Conservation (phyloP, 371 early-diverging fungal species). For the Haplosporangium sp. region DNA sequence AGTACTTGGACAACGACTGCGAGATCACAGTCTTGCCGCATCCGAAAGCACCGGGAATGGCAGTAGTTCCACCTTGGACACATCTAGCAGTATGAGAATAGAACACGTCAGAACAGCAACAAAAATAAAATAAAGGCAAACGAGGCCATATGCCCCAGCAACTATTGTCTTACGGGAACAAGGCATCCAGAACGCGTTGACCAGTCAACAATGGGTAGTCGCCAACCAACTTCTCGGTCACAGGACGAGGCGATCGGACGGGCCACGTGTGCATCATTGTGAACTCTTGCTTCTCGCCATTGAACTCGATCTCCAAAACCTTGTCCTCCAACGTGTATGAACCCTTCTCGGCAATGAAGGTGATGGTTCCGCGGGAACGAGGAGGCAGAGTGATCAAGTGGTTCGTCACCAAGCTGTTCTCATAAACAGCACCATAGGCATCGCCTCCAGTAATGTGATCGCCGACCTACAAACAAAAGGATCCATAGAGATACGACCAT, state of each 20-base stretch:
- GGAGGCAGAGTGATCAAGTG: conserved; percentile 98
- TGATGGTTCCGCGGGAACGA: conserved; percentile 94
- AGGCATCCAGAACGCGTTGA: conserved; percentile 98
- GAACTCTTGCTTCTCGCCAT: conserved; percentile 87
- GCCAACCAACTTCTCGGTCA: conserved; percentile 96
- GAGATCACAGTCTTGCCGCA: conserved; percentile 99
- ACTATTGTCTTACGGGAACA: conserved; percentile 89
- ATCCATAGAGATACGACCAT: conserved; percentile 1
- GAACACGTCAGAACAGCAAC: neutral
- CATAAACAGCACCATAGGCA: conserved; percentile 95
- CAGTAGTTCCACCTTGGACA: conserved; percentile 99
- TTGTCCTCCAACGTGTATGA: conserved; percentile 95
- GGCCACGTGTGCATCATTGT: conserved; percentile 99
- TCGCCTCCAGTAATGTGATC: conserved; percentile 99
- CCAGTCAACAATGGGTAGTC: conserved; percentile 99
- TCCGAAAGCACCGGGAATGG: conserved; percentile 99
- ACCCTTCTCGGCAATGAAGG: conserved; percentile 96
- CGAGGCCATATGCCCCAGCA: conserved; percentile 7
- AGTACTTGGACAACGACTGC: conserved; percentile 99
- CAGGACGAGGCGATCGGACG: conserved; percentile 98
- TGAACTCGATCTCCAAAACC: conserved; percentile 95
- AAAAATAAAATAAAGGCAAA: neutral
- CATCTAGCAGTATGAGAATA: conserved; percentile 62
- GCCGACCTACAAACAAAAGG: conserved; percentile 72
- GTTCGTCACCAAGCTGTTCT: conserved; percentile 94